phyloP scores from a whole-genome alignment of 2,329 filamentous ascomycete species.

The Phaeosphaeria sp. region DNA sequence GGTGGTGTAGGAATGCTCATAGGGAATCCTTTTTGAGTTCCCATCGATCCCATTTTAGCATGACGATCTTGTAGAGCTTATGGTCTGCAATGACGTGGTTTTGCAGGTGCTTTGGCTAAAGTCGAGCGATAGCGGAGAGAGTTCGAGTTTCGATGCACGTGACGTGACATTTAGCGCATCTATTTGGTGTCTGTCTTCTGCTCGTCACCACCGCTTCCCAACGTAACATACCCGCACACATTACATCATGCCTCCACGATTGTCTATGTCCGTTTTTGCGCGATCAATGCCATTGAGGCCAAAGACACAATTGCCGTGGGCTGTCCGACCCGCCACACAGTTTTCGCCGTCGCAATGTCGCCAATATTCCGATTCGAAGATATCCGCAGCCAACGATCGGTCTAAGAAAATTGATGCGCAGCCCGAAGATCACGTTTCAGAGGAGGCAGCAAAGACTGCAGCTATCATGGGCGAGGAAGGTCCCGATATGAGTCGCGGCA shows the following conservation, averaged over 20 bases:
- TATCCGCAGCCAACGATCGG: slow-evolving; percentile 37
- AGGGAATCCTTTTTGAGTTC: too few relatives aligned
- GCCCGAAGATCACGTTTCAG: slow-evolving; percentile 64
- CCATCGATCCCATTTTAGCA: too few relatives aligned
- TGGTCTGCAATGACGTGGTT: neutral
- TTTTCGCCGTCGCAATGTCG: slow-evolving; percentile 36
- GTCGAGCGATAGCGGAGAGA: slow-evolving; percentile 4
- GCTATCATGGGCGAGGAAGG: slow-evolving; percentile 63
- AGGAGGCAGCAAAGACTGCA: slow-evolving; percentile 68
- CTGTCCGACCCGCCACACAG: slow-evolving; percentile 26
- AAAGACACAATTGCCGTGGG: slow-evolving; percentile 38
- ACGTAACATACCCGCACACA: too few relatives aligned
- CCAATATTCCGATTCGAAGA: slow-evolving; percentile 40
- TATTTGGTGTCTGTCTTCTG: neutral
- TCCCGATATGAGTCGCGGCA: slow-evolving; percentile 70
- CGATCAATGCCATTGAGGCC: slow-evolving; percentile 43
- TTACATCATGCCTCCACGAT: slow-evolving; percentile 47
- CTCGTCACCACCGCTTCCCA: neutral
- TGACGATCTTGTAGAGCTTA: too few relatives aligned
- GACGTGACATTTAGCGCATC: neutral
- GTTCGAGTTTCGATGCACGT: too few relatives aligned
- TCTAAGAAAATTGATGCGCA: slow-evolving; percentile 41
- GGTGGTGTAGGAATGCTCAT: too few relatives aligned
- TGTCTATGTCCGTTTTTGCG: slow-evolving; percentile 39
- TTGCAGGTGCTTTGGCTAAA: neutral